Evolutionary conservation across 495 filamentous ascomycete species (phyloP), one percentile per base, ranked within the genome.

Genomic region (Penicillium steckii): DNA sequence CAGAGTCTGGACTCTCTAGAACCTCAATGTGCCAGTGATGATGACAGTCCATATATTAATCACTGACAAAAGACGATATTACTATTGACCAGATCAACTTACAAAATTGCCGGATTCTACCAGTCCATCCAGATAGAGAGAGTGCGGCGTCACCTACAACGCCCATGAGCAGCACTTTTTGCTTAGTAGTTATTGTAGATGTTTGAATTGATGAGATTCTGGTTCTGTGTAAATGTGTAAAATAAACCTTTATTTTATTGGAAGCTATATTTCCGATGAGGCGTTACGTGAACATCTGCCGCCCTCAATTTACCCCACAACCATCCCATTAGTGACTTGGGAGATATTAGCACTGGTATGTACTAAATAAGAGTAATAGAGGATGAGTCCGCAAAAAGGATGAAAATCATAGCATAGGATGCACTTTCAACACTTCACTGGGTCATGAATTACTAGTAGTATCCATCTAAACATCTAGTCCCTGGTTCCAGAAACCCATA

Each of bases 51-150:
- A 33, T 7, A 33, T 13, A 4, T 35, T n/a, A 15, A n/a, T 6
- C 33, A 15, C 33, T 15, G 5, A 37, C n/a, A 18, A 6, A 15
- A 37, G 13, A 6, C 8, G 13, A 1, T 37, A 8, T 2, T 18
- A 27, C 26, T 27, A 27, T 37, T 37, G 8, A 2, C 13, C 2
- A 17, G 3, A 15, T 18, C 33, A n/a, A 53, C 56, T 2, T 52
- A 62, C 59, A 43, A 52, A 62, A 8, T 42, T 17, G 18, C 40
- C 50, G 23, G 46, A 17, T 26, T 43, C 53, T 17, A 63, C 44
- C 25, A 71, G 57, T 4, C 61, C 68, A 40, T 59, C 19, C 3
- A 63, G 15, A 42, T n/a, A 63, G 52, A 13, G 60, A 63, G 8
- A 45, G 15, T 4, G 56, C 60, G 8, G 53, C 55, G 13, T 63